Evolutionary conservation across 352 stramenopile genomes (phyloP).

Genomic region (Globisporangium radiosum): DNA sequence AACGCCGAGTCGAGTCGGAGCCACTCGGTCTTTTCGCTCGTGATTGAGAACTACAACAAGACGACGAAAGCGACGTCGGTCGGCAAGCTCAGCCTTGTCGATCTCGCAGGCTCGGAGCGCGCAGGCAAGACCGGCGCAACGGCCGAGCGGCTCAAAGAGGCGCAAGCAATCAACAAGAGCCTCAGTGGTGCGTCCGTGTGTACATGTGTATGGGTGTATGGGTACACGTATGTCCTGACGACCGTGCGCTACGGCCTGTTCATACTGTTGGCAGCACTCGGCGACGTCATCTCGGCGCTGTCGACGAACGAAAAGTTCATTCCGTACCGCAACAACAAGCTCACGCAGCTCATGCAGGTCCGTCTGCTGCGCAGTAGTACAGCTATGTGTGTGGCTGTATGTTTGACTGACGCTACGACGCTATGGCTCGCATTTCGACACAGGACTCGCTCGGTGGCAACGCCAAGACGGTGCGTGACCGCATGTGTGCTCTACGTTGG

Average conservation of each 20-base stretch:
- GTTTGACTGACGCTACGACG: too few relatives aligned
- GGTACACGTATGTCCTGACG: not conserved
- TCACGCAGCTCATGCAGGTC: conserved; percentile 88
- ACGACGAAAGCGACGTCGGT: conserved; percentile 79
- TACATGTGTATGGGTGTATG: not conserved
- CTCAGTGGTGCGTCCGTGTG: conserved; percentile 47
- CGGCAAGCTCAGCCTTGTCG: conserved; percentile 84
- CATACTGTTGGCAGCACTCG: conserved; percentile 40
- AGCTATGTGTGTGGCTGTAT: too few relatives aligned
- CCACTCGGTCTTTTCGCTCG: conserved; percentile 87
- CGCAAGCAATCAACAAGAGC: conserved; percentile 89
- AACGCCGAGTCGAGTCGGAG: conserved; percentile 88
- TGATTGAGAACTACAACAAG: conserved; percentile 87
- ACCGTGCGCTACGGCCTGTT: not conserved
- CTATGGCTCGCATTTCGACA: too few relatives aligned
- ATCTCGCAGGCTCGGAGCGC: conserved; percentile 85
- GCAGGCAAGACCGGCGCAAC: conserved; percentile 84
- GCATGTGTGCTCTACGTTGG: not conserved
- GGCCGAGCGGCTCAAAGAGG: conserved; percentile 80
- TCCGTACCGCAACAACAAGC: conserved; percentile 91
- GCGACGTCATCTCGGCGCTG: conserved; percentile 90
- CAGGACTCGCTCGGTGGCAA: conserved; percentile 89
- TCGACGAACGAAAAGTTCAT: conserved; percentile 91
- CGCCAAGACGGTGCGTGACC: conserved; percentile 78
- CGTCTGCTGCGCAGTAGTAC: too few relatives aligned